Base-by-base conservation (phyloP, 805 yeast genomes). In the Candida nitratophila region DNA sequence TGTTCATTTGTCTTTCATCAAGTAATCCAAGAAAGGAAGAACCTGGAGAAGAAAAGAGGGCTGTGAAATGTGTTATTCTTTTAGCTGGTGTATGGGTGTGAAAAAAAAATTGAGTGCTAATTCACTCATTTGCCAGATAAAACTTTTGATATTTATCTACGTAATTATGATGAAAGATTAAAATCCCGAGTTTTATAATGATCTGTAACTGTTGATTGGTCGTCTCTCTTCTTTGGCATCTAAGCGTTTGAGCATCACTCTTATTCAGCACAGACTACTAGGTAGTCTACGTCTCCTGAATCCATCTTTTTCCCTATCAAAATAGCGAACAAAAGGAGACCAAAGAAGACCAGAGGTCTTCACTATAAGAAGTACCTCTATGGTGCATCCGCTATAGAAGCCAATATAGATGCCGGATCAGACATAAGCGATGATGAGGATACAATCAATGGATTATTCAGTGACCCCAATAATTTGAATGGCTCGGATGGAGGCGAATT, bases 311-410 rank as follows among this genome's bases (percentile, higher is more conserved):
- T 30, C 11, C 30, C 19, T 27, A 26, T 38, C 44, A 47, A 40
- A 26, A 89, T 89, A 82, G 96, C 89, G 30, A 89, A 89, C 65
- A 89, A 88, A 63, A 67, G 90, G 56, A 75, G 97, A 60, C 89
- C 96, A 11, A 84, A 83, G 70, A 84, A 89, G 71, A 70, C 75
- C 39, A 80, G 82, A 49, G 88, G 89, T 44, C 89, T 90, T 6
- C 57, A 56, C 33, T 89, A 86, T 65, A 74, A 80, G 62, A 76
- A 82, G 61, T 87, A 86, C 60, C 88, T 76, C 39, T 79, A 78
- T 52, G 72, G 76, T 29, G 69, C 71, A 24, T 40, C 51, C 22
- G 46, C 61, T 32, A 62, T 55, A 21, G 55, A 49, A 10, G 19
- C 5, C 10, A 20, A 27, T 15, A 11, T 14, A 29, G 12, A n/a